Percentiles rank a stretch among this genome's conserved stretches.
phyloP scores from a whole-genome alignment of 352 stramenopile genomes.

The Salisapilia sapeloensis region DNA sequence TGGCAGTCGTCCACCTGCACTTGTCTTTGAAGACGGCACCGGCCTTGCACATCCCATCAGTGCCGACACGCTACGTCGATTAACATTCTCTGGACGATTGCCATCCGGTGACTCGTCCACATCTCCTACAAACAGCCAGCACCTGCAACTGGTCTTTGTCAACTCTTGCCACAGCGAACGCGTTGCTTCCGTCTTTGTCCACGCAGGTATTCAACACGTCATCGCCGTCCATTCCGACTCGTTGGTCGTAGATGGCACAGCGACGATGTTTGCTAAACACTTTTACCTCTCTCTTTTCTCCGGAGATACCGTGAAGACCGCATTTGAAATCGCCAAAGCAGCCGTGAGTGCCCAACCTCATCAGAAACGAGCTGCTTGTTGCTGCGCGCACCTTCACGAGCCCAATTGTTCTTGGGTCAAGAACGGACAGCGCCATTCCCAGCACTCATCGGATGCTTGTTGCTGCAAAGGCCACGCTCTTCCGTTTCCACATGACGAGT shows the following conservation, averaged over 20 bases:
- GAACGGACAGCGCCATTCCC: slow-evolving; percentile 36
- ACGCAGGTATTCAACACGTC: slow-evolving; percentile 81
- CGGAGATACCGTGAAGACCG: slow-evolving; percentile 39
- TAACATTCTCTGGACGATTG: slow-evolving; percentile 38
- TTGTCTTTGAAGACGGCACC: slow-evolving; percentile 66
- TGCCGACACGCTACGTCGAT: slow-evolving; percentile 30
- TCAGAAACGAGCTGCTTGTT: slow-evolving; percentile 43
- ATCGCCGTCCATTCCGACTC: slow-evolving; percentile 77
- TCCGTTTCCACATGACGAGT: slow-evolving; percentile 64
- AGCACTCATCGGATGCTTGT: slow-evolving; percentile 45
- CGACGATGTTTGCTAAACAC: slow-evolving; percentile 73
- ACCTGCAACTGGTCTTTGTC: slow-evolving; percentile 62
- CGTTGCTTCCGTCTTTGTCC: slow-evolving; percentile 77
- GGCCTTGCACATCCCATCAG: slow-evolving; percentile 65
- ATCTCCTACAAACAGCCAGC: slow-evolving; percentile 4
- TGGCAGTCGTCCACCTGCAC: slow-evolving; percentile 26
- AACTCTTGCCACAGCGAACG: slow-evolving; percentile 77
- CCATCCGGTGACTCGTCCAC: slow-evolving; percentile 1
- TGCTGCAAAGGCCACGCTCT: slow-evolving; percentile 56
- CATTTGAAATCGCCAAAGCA: slow-evolving; percentile 61
- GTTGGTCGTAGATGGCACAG: slow-evolving; percentile 48
- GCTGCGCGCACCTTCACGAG: slow-evolving; percentile 68
- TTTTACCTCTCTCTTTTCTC: slow-evolving; percentile 74
- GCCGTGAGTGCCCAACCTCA: slow-evolving; percentile 43
- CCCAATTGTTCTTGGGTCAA: slow-evolving; percentile 52